Base-by-base conservation (phyloP, 805 yeast genomes). In the Saturnispora besseyi region DNA sequence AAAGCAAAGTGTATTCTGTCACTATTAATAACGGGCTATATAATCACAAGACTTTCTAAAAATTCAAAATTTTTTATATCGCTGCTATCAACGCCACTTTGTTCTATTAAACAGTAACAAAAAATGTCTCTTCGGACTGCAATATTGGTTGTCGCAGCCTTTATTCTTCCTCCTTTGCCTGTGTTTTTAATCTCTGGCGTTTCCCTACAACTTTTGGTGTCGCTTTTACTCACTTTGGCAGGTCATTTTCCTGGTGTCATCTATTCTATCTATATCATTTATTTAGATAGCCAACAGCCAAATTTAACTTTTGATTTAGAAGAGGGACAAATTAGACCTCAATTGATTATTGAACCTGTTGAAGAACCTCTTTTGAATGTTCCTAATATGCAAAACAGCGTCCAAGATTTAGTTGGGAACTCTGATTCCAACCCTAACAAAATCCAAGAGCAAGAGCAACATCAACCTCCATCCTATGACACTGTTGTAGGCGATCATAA, bases 111-210 rank as follows among this genome's bases (percentile, higher is more conserved):
- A 11, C 15, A 15, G 18, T 32, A 18, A n/a, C 41, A 6, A 5
- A 4, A 24, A 11, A 38, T 38, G 42, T n/a, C 44, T 8, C 26
- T 22, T 12, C 31, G 46, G 13, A 28, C 15, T 21, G 31, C 32
- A 18, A 36, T 79, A 12, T 74, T 85, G 13, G 78, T 81, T 50
- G 55, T 80, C 1, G 61, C 81, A 7, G 82, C 87, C 3, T 72
- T 83, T 45, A 70, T 84, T 46, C 72, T 82, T 60, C 93, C 95
- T 2, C 93, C 93, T 0, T 69, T 84, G 11, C 86, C 90, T 0
- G 89, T 85, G 10, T 65, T 80, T 63, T 71, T 82, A 34, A 72
- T 88, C 59, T 68, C 79, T 44, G 93, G 93, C 1, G 48, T 78
- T 56, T 70, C 83, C 2, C 60, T 68, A 32, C 86, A 84, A 55